Evolutionary conservation across 345 rosid genomes (phyloP).

Genomic region (Draba incana): DNA sequence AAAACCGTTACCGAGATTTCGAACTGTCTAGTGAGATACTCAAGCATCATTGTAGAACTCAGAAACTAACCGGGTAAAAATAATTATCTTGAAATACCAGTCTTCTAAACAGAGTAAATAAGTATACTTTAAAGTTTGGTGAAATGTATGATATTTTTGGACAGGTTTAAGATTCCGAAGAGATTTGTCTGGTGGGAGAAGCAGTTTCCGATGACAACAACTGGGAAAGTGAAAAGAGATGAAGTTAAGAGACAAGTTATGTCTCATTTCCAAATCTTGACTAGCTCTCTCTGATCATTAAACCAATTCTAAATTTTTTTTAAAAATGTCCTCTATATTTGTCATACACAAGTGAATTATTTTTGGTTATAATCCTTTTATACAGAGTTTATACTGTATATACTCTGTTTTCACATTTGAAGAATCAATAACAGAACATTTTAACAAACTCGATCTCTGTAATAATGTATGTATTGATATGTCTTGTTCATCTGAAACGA

Average conservation of each 20-base stretch:
- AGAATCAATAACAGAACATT: not conserved
- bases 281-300: conserved; percentile 58
- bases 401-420: not conserved
- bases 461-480: not conserved
- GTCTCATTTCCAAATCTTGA: conserved; percentile 46
- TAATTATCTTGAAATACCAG: not conserved
- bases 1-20: conserved; percentile 31
- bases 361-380: too few species aligned
- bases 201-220: conserved; percentile 66
- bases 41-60: conserved; percentile 50
- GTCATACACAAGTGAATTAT: too few species aligned
- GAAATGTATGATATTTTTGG: conserved; percentile 20
- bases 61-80: conserved; percentile 61
- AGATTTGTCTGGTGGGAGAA: conserved; percentile 60
- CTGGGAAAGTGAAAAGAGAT: conserved; percentile 76
- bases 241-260: conserved; percentile 55
- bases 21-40: conserved; percentile 58
- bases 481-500: not conserved
- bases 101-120: not conserved
- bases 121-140: too few species aligned
- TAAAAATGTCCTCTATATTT: not conserved
- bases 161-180: conserved; percentile 86
- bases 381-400: too few species aligned
- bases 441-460: not conserved
- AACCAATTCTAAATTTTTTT: not conserved